These are phyloP conservation scores for Botryotinia calthae DNA, from an alignment of 2,329 filamentous ascomycete species.

Conservation along the genomic window DNA sequence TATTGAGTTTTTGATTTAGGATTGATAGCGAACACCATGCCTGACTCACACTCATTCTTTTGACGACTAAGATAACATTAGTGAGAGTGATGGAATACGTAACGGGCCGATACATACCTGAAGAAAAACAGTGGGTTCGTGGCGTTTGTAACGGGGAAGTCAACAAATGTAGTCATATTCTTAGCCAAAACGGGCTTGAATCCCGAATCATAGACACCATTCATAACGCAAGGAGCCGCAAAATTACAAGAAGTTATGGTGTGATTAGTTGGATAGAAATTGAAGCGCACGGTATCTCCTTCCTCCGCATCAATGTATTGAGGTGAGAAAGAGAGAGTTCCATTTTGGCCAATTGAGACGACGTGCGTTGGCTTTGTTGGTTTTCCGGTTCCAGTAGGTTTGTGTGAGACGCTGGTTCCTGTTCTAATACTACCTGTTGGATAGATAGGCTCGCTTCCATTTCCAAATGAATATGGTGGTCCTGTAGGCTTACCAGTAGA, in stretches of 20 bases:
- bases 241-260: conserved; percentile 21
- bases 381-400: conserved; percentile 4
- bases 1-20: conserved; percentile 16
- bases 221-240: conserved; percentile 16
- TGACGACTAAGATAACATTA: conserved; percentile 18
- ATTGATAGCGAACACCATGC: conserved; percentile 27
- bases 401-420: neutral
- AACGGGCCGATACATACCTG: conserved; percentile 6
- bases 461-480: conserved; percentile 7
- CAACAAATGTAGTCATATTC: conserved; percentile 20
- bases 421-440: neutral
- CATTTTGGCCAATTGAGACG: conserved; percentile 22
- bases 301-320: conserved; percentile 17
- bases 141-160: conserved; percentile 22
- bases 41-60: conserved; percentile 21
- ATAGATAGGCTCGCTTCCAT: conserved; percentile 6
- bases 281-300: conserved; percentile 23
- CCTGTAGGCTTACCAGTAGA: neutral
- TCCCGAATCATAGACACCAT: conserved; percentile 23
- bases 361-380: conserved; percentile 18
- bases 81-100: neutral
- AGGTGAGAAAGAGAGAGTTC: conserved; percentile 19
- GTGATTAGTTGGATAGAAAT: conserved; percentile 21
- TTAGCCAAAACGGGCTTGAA: conserved; percentile 16
- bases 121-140: conserved; percentile 18